A percentile compares a stretch with the other conserved stretches of the same genome.
Evolutionary conservation across 2,329 filamentous ascomycete species (phyloP).

Genomic region (Aspergillus novoparasiticus): DNA sequence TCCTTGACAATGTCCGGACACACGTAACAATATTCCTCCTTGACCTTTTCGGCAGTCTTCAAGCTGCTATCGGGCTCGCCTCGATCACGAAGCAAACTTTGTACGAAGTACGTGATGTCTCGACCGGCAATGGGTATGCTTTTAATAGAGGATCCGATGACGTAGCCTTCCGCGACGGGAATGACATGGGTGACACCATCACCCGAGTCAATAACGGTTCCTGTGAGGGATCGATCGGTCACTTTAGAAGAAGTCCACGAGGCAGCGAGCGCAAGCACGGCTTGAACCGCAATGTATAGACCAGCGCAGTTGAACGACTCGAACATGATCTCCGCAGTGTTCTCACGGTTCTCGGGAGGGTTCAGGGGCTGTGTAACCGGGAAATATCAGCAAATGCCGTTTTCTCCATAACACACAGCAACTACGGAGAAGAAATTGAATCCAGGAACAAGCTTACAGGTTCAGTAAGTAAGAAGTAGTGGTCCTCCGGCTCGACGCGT

Average conservation of each 20-base stretch:
- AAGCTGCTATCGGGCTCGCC: conserved; percentile 95
- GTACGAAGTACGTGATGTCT: conserved; percentile 98
- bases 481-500: conserved; percentile 95
- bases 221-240: conserved; percentile 90
- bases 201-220: conserved; percentile 97
- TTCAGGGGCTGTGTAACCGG: conserved; percentile 74
- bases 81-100: conserved; percentile 91
- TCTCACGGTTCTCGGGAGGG: conserved; percentile 97
- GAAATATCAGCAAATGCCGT: not conserved
- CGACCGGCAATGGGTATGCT: conserved; percentile 97
- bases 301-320: conserved; percentile 99
- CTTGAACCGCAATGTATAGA: conserved; percentile 97
- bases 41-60: conserved; percentile 97
- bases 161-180: conserved; percentile 96
- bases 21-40: conserved; percentile 98
- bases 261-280: conserved; percentile 90
- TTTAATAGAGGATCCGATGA: conserved; percentile 98
- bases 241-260: conserved; percentile 99
- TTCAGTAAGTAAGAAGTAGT: conserved; percentile 97
- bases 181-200: conserved; percentile 99
- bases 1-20: conserved; percentile 99
- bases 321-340: conserved; percentile 99
- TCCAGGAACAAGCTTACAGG: conserved; percentile 63
- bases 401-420: not conserved
- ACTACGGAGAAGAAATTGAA: not conserved